phyloP scores from a whole-genome alignment of 108 stramenopile species.

The Hondaea fermentalgiana region DNA sequence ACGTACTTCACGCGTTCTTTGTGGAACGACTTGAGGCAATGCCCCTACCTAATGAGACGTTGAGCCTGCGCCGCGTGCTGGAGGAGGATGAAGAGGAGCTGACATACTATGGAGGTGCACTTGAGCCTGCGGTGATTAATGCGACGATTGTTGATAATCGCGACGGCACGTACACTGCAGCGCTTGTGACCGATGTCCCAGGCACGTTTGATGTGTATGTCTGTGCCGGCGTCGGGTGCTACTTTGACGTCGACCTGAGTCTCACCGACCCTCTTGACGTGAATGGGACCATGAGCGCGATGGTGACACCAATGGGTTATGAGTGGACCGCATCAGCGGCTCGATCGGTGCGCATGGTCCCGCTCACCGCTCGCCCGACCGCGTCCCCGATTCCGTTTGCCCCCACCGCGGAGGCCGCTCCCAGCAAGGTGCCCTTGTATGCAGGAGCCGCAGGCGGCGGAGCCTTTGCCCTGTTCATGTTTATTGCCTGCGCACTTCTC shows the following conservation, averaged over 20 bases:
- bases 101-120: background rate
- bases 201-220: background rate
- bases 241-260: background rate
- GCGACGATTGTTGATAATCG: background rate
- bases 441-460: background rate
- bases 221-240: background rate
- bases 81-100: background rate
- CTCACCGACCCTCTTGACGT: background rate
- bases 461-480: background rate
- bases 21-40: background rate
- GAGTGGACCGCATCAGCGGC: background rate
- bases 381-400: background rate
- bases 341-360: background rate
- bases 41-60: background rate
- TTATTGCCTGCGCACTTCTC: background rate
- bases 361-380: background rate
- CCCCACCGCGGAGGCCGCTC: background rate
- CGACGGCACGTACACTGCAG: background rate
- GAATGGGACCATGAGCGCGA: background rate
- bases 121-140: background rate
- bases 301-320: background rate
- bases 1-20: background rate
- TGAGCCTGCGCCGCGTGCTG: background rate
- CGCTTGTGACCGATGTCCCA: background rate
- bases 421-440: background rate